Evolutionary conservation across 345 rosid species (phyloP).

Genomic region (Ceriops decandra): DNA sequence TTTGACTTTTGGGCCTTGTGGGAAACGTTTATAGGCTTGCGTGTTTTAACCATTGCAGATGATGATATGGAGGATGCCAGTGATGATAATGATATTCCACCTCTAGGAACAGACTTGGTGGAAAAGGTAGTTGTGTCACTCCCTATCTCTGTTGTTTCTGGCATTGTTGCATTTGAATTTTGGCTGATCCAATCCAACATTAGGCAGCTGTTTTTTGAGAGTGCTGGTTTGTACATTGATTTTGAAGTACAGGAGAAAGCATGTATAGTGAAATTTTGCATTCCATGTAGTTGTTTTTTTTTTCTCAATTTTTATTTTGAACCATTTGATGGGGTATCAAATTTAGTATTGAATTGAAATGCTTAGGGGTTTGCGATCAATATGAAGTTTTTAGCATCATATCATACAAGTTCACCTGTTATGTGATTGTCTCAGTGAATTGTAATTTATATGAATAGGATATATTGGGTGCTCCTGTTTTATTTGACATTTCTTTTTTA

Average conservation of each 20-base stretch:
- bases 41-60: conserved; percentile 32
- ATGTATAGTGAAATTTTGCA: no score
- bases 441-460: background rate
- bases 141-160: background rate
- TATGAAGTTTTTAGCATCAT: background rate
- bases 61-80: conserved; percentile 39
- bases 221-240: background rate
- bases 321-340: background rate
- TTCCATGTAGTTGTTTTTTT: no score
- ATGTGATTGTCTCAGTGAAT: background rate
- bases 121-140: conserved; percentile 32
- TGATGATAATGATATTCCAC: conserved; percentile 24
- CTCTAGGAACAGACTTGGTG: conserved; percentile 30
- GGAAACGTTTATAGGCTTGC: background rate
- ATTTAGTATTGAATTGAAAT: background rate
- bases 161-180: background rate
- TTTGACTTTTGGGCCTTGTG: background rate
- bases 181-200: background rate
- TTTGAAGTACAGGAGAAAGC: conserved; percentile 1
- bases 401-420: background rate
- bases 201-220: background rate
- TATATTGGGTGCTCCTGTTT: background rate
- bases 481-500: background rate
- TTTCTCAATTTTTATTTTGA: no score
- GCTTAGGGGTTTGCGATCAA: no score